Evolutionary conservation across 176 grass and related monocot genomes (phyloP).

Genomic region (Phoenix dactylifera): DNA sequence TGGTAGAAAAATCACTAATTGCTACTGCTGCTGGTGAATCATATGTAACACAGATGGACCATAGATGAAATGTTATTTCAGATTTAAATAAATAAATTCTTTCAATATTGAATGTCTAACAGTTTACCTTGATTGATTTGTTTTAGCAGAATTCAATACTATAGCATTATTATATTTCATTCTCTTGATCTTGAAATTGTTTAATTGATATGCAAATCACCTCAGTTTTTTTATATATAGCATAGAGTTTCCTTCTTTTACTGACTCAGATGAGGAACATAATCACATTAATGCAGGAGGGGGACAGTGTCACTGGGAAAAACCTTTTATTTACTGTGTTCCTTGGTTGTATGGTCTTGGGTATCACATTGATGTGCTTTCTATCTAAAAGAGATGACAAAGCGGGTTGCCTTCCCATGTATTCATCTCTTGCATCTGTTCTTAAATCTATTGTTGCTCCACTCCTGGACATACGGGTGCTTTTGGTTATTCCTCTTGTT

Average conservation of each 20-base stretch:
- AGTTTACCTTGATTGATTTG: too few species aligned
- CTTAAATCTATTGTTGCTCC: constrained; percentile 67
- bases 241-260: background rate
- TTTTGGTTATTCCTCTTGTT: constrained; percentile 79
- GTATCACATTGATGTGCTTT: constrained; percentile 87
- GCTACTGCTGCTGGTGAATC: too few species aligned
- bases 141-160: too few species aligned
- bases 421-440: constrained; percentile 48
- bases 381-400: constrained; percentile 75
- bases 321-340: constrained; percentile 81
- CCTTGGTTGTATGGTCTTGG: constrained; percentile 81
- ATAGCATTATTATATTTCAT: too few species aligned
- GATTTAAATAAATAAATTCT: too few species aligned
- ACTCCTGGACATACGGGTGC: constrained; percentile 71
- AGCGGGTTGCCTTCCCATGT: constrained; percentile 20
- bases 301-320: constrained; percentile 55
- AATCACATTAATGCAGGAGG: constrained; percentile 46
- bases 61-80: too few species aligned
- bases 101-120: too few species aligned
- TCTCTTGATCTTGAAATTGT: too few species aligned
- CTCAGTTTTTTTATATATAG: too few species aligned
- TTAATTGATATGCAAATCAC: too few species aligned
- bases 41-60: too few species aligned
- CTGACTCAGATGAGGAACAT: background rate
- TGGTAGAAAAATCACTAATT: too few species aligned